Conservation (phyloP, 257 asterid species). For the Primulina huaijiensis region DNA sequence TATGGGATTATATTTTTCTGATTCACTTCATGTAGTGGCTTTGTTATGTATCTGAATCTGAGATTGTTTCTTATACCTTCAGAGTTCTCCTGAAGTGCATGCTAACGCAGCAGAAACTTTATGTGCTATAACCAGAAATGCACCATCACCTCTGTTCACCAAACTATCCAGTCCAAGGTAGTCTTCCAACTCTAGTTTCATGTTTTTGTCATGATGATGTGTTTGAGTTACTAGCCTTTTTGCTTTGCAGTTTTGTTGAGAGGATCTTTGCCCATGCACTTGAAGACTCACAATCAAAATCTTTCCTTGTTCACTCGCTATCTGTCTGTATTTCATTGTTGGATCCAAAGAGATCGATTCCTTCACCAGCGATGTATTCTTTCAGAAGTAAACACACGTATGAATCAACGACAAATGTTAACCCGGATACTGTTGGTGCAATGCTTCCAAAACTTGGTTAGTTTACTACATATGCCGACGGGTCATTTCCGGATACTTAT, state of each 20-base stretch:
- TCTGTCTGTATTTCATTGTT: constrained; percentile 84
- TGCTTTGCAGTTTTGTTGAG: constrained; percentile 67
- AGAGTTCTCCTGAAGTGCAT: constrained; percentile 94
- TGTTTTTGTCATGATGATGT: background rate
- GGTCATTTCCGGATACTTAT: constrained; percentile 2
- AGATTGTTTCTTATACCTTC: constrained; percentile 26
- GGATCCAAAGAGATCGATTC: constrained; percentile 88
- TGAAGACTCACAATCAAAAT: constrained; percentile 72
- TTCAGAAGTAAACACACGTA: constrained; percentile 72
- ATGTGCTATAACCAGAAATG: constrained; percentile 85
- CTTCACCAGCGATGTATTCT: constrained; percentile 68
- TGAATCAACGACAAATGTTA: constrained; percentile 68
- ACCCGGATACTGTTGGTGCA: constrained; percentile 86
- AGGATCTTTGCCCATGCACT: constrained; percentile 91
- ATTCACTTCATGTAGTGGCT: constrained; percentile 19
- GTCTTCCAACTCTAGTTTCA: constrained; percentile 12
- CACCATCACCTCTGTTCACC: constrained; percentile 82
- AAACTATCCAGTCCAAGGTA: constrained; percentile 90
- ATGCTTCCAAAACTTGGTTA: constrained; percentile 96
- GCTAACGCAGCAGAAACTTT: constrained; percentile 96
- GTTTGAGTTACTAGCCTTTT: constrained; percentile 20
- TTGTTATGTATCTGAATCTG: constrained; percentile 11
- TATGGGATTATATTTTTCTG: constrained; percentile 23
- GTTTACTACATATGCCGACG: background rate
- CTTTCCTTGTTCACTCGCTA: constrained; percentile 81